phyloP scores from a whole-genome alignment of 805 yeast species.

The Ogataea ramenticola region DNA sequence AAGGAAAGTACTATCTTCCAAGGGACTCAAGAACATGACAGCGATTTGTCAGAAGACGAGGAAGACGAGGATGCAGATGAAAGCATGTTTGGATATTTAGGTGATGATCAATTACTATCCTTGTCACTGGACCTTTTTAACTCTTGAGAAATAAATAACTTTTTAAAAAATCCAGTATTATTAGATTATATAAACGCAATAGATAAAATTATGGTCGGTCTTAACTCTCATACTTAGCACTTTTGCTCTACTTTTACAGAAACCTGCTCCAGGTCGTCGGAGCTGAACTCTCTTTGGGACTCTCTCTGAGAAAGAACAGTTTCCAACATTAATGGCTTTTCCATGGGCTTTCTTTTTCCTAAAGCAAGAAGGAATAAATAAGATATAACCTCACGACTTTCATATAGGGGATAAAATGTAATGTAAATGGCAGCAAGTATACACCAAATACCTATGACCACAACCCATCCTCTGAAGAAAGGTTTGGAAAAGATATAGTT shows the following conservation, averaged over 20 bases:
- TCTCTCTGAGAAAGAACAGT: background rate
- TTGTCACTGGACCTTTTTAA: background rate
- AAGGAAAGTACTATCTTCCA: background rate
- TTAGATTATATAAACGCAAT: too few species aligned
- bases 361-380: background rate
- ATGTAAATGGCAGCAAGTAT: conserved; percentile 31
- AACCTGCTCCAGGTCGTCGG: background rate
- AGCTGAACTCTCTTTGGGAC: too few species aligned
- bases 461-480: conserved; percentile 32
- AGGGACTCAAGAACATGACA: background rate
- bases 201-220: too few species aligned
- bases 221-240: too few species aligned
- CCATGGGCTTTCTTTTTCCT: background rate
- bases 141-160: background rate
- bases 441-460: conserved; percentile 32
- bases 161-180: too few species aligned
- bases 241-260: background rate
- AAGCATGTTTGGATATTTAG: background rate
- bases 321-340: background rate
- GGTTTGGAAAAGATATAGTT: conserved; percentile 28
- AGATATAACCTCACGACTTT: conserved; percentile 28
- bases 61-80: background rate
- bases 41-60: conserved; percentile 1
- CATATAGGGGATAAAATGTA: conserved; percentile 39
- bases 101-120: background rate